Base-by-base conservation (phyloP, 2,329 filamentous ascomycete genomes). In the Chaetothyriales sp. region DNA sequence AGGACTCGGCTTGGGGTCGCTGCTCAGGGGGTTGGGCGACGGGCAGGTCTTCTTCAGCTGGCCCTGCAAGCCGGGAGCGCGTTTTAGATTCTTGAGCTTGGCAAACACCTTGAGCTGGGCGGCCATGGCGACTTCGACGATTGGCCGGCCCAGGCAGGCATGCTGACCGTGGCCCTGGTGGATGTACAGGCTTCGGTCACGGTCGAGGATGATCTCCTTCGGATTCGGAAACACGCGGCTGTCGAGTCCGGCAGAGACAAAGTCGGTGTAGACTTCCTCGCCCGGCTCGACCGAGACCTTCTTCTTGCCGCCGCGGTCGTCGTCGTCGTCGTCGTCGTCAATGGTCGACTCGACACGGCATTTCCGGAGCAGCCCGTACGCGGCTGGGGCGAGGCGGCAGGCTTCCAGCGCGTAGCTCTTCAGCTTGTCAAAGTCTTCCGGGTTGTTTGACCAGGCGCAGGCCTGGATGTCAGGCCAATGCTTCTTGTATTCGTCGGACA, bases 81-180 rank as follows among this genome's bases (percentile, higher is more conserved):
- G 67, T 22, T 67, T 64, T 9, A 70, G 62, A 50, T 70, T 69
- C 49, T 67, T 64, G 50, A 70, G 53, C 39, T 64, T 61, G 15
- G 67, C 67, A 28, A 71, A 60, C 0, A 69, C 64, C 53, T 66
- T 67, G 8, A 70, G 61, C 63, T 68, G 68, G 6, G 66, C 64
- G 2, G 66, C 63, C 4, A 75, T 60, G 44, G 68, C 72, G 0
- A 67, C 61, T 10, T 68, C 62, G 0, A 69, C 65, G 1, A 73
- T 56, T 3, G 73, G 65, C 36, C 65, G 64, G 42, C 66, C 69
- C 1, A 73, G 26, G 51, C 73, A 76, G 25, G 70, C 65, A 59
- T 76, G 73, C 28, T 70, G 66, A 0, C 72, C 72, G 49, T 68
- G 68, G 56, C 70, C 70, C 53, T 69, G 74, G 18, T 71, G 63